phyloP scores from a whole-genome alignment of 352 stramenopile genomes.

The Pelagophyceae sp. region DNA sequence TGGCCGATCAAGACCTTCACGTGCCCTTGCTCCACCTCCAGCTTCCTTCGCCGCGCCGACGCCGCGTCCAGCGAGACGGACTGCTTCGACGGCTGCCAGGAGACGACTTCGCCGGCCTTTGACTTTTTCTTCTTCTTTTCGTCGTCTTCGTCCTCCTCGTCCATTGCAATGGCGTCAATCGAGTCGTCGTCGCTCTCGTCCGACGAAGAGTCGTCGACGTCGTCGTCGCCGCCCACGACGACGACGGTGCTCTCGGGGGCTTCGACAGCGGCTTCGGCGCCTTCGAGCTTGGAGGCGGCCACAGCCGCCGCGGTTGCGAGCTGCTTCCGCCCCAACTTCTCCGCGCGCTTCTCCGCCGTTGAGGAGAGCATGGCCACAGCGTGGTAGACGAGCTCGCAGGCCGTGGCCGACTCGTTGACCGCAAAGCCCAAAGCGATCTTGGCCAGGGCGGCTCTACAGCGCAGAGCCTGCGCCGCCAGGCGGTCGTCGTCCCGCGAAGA shows the following conservation, averaged over 20 bases:
- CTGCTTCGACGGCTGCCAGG: background rate
- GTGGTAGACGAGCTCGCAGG: background rate
- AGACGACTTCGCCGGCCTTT: background rate
- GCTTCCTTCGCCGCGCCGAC: background rate
- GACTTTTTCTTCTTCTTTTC: conserved; percentile 11
- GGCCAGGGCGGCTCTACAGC: background rate
- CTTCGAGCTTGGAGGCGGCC: background rate
- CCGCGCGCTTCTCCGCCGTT: too few relatives aligned
- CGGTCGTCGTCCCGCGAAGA: background rate
- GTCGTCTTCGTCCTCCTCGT: background rate
- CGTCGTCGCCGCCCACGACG: background rate
- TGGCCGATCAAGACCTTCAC: background rate
- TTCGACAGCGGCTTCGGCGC: background rate
- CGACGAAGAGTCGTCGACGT: background rate
- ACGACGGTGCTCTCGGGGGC: background rate
- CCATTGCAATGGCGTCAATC: background rate
- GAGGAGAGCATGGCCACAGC: background rate
- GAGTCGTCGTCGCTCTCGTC: background rate
- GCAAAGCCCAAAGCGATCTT: background rate
- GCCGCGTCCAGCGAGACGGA: background rate
- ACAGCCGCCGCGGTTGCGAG: background rate
- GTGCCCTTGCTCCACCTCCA: background rate
- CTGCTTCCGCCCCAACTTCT: too few relatives aligned
- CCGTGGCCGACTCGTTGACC: background rate
- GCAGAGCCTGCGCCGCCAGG: background rate